A percentile compares a stretch with the other conserved stretches of the same genome.
phyloP scores from a whole-genome alignment of 2,329 filamentous ascomycete genomes.

The Epichloe typhina region DNA sequence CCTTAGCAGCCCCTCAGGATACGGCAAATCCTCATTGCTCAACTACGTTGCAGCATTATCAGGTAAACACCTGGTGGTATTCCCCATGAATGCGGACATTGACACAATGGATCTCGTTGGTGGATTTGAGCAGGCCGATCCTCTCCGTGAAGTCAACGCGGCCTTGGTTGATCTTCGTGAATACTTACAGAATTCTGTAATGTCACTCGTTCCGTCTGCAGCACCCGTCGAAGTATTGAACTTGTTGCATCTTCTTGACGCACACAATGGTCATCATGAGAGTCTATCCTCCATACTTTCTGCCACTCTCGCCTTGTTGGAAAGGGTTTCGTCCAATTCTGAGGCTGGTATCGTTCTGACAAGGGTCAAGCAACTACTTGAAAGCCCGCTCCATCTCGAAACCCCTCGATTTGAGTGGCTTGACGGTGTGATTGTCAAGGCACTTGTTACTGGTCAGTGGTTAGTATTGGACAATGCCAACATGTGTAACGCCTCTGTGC shows the following conservation, averaged over 20 bases:
- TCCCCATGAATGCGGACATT: conserved; percentile 86
- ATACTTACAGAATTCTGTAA: conserved; percentile 37
- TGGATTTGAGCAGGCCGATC: conserved; percentile 89
- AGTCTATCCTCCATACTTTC: conserved; percentile 24
- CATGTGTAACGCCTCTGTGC: conserved; percentile 84
- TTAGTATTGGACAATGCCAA: conserved; percentile 95
- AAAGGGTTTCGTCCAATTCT: conserved; percentile 28
- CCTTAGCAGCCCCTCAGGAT: conserved; percentile 71
- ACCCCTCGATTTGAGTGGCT: conserved; percentile 90
- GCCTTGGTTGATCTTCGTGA: conserved; percentile 33
- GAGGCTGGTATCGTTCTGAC: conserved; percentile 34
- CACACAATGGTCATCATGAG: conserved; percentile 23
- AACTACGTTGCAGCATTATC: conserved; percentile 66
- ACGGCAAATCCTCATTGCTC: conserved; percentile 73
- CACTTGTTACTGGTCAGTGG: conserved; percentile 78
- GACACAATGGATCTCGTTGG: conserved; percentile 96
- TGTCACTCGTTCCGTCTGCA: conserved; percentile 32
- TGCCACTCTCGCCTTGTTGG: conserved; percentile 26
- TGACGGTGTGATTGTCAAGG: conserved; percentile 81
- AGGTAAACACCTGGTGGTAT: conserved; percentile 65
- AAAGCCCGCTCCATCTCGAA: conserved; percentile 43
- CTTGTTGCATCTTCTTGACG: conserved; percentile 37
- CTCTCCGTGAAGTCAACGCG: conserved; percentile 56
- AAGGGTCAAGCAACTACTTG: conserved; percentile 36
- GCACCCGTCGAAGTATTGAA: conserved; percentile 34